These are phyloP conservation scores for Candida suzukii DNA, from an alignment of 805 yeast species.

Conservation along the genomic window DNA sequence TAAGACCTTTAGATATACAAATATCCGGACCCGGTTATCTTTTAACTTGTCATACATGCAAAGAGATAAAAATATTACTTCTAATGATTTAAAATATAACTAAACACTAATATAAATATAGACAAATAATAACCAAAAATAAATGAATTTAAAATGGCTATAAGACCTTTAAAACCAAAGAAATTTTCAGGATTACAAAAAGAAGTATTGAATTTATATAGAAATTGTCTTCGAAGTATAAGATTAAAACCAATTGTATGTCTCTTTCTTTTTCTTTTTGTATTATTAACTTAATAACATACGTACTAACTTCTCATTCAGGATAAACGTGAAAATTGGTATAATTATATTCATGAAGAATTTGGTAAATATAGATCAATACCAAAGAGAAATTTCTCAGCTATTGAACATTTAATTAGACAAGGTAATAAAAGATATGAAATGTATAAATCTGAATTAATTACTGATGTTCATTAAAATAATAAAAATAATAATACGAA, in stretches of 20 bases:
- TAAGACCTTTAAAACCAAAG: neutral
- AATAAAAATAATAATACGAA: no score
- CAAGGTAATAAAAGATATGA: slow-evolving; percentile 68
- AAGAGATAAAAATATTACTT: no score
- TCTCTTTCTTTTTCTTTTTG: neutral
- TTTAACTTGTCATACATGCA: no score
- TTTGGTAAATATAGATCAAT: slow-evolving; percentile 51
- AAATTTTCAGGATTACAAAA: slow-evolving; percentile 41
- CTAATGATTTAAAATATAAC: no score
- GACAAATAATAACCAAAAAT: neutral
- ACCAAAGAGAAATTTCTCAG: slow-evolving; percentile 72
- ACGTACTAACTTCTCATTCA: slow-evolving; percentile 2
- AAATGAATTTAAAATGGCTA: slow-evolving; percentile 10
- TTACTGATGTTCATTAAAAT: slow-evolving; percentile 53
- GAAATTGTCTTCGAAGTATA: slow-evolving; percentile 39
- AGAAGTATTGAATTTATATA: slow-evolving; percentile 43
- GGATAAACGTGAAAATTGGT: slow-evolving; percentile 27
- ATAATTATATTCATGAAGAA: slow-evolving; percentile 35
- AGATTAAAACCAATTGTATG: slow-evolving; percentile 37
- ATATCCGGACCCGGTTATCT: no score
- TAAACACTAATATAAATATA: no score
- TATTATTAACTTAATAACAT: neutral
- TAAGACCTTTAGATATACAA: no score
- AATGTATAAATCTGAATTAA: slow-evolving; percentile 61
- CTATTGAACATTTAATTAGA: slow-evolving; percentile 79